A percentile compares a stretch with the other conserved stretches of the same genome.
Evolutionary conservation across 768 basidiomycete species (phyloP).

Genomic region (Collybia sordida): DNA sequence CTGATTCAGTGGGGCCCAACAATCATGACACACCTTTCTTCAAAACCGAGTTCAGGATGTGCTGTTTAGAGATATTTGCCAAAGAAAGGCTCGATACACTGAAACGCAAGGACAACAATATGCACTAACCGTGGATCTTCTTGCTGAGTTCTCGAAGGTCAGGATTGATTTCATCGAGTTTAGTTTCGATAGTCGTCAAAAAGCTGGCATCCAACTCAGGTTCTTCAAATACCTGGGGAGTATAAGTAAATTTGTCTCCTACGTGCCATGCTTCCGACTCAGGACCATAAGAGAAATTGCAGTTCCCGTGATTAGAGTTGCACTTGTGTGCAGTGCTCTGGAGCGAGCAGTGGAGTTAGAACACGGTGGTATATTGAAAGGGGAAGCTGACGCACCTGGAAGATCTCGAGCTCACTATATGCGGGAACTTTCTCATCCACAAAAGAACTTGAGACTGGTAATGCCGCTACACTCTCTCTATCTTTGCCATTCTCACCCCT

Average conservation of each 20-base stretch:
- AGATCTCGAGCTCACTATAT: no score
- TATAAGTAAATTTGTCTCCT: constrained; percentile 35
- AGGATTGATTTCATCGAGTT: constrained; percentile 49
- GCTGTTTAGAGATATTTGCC: constrained; percentile 44
- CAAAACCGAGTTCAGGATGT: constrained; percentile 65
- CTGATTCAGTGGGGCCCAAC: constrained; percentile 1
- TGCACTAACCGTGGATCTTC: constrained; percentile 63
- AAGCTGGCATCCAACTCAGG: constrained; percentile 32
- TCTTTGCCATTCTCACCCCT: background rate
- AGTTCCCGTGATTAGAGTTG: background rate
- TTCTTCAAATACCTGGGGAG: constrained; percentile 28
- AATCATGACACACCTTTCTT: constrained; percentile 53
- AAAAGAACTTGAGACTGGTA: background rate
- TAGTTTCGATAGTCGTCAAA: constrained; percentile 51
- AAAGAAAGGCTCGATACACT: background rate
- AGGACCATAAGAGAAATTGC: background rate
- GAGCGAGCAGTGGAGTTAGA: no score
- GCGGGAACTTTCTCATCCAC: background rate
- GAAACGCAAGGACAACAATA: background rate
- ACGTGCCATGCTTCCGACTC: constrained; percentile 21
- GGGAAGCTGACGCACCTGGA: no score
- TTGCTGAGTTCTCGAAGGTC: constrained; percentile 65
- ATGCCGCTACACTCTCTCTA: background rate
- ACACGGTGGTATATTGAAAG: no score
- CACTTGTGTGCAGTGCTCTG: no score